These are phyloP conservation scores for Pharus latifolius DNA, from an alignment of 176 grass and related monocot genomes.

Conservation along the genomic window DNA sequence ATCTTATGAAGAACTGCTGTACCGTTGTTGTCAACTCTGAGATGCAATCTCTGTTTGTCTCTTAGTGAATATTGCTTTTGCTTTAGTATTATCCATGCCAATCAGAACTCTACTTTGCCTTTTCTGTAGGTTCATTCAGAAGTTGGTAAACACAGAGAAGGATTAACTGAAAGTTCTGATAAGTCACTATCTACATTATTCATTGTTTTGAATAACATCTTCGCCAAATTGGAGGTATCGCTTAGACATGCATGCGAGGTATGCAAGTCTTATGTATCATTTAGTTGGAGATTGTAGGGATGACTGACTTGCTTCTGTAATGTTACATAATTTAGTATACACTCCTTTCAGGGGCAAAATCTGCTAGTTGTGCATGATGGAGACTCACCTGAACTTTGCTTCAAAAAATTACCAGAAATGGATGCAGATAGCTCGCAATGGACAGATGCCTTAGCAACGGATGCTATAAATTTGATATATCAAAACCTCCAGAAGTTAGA, in stretches of 20 bases:
- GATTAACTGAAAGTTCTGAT: constrained; percentile 62
- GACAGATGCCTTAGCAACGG: constrained; percentile 45
- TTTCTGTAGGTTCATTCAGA: constrained; percentile 62
- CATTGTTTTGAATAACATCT: constrained; percentile 41
- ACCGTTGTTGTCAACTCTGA: not conserved
- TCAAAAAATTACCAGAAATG: constrained; percentile 55
- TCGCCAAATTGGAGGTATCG: constrained; percentile 70
- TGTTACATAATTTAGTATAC: not conserved
- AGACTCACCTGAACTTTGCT: constrained; percentile 35
- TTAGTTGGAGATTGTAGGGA: not conserved
- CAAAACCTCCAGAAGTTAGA: constrained; percentile 72
- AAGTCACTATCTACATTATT: constrained; percentile 63
- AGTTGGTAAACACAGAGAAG: constrained; percentile 48
- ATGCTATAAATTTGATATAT: constrained; percentile 62
- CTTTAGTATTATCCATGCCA: not conserved
- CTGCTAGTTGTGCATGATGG: constrained; percentile 13
- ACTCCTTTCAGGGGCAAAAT: constrained; percentile 10
- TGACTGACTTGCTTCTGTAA: not conserved
- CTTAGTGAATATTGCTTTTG: not conserved
- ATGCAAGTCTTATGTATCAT: constrained; percentile 22
- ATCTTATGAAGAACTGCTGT: not conserved
- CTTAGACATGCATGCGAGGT: constrained; percentile 39
- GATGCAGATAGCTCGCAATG: constrained; percentile 48
- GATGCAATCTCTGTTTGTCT: not conserved
- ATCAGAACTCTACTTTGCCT: not conserved